These are phyloP conservation scores for Pseudozyma sp. DNA, from an alignment of 1,284 basidiomycete genomes.

Conservation along the genomic window DNA sequence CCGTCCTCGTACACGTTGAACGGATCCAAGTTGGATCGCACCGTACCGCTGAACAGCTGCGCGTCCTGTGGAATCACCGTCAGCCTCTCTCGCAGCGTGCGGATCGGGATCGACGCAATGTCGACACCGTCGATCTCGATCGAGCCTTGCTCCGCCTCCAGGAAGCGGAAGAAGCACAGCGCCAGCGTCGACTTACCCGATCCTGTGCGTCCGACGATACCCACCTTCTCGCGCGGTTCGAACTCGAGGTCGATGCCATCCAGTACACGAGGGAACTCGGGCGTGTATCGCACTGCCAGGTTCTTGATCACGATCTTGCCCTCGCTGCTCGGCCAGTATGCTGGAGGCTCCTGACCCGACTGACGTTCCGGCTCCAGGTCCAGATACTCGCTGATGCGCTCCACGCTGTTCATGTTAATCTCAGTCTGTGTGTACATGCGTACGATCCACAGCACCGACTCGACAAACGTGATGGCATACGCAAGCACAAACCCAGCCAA, in stretches of 20 bases:
- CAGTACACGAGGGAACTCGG: conserved; percentile 66
- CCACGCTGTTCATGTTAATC: conserved; percentile 69
- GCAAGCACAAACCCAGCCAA: conserved; percentile 62
- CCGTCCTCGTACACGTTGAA: conserved; percentile 80
- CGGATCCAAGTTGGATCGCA: conserved; percentile 72
- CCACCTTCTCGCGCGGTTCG: conserved; percentile 66
- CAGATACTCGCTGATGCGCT: conserved; percentile 68
- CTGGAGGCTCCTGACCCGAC: conserved; percentile 62
- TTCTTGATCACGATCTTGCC: conserved; percentile 64
- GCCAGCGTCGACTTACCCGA: conserved; percentile 88
- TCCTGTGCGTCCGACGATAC: conserved; percentile 76
- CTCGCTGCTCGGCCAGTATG: conserved; percentile 66
- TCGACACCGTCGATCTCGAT: conserved; percentile 90
- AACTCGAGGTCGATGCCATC: conserved; percentile 63
- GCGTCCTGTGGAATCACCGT: conserved; percentile 92
- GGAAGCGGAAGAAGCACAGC: conserved; percentile 93
- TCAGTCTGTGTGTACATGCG: conserved; percentile 65
- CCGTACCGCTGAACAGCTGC: conserved; percentile 65
- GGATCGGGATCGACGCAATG: conserved; percentile 85
- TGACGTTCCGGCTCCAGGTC: conserved; percentile 56
- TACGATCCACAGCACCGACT: conserved; percentile 72
- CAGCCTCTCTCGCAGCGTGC: conserved; percentile 83
- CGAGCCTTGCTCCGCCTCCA: conserved; percentile 81
- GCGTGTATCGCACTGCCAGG: conserved; percentile 66
- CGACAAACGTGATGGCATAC: conserved; percentile 72